phyloP scores from a whole-genome alignment of 2,329 filamentous ascomycete species.

The Trichoderma simmonsii region DNA sequence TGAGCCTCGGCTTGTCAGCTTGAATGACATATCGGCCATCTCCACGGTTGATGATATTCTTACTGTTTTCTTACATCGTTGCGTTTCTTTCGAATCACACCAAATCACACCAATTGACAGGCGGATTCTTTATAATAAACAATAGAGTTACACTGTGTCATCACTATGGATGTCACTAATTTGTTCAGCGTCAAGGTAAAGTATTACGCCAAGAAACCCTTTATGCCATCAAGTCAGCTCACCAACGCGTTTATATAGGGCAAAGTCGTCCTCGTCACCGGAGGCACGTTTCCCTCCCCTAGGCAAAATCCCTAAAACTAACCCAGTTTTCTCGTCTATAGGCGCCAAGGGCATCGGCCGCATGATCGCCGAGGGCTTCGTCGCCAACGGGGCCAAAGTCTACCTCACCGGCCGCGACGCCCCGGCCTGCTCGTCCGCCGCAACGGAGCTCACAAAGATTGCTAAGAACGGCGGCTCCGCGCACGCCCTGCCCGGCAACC shows the following conservation, averaged over 20 bases:
- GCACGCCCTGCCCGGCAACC: slow-evolving; percentile 59
- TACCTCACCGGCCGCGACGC: slow-evolving; percentile 65
- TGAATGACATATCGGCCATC: background rate
- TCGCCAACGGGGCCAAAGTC: slow-evolving; percentile 61
- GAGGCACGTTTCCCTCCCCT: slow-evolving; percentile 32
- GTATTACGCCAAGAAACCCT: background rate
- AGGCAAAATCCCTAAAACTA: background rate
- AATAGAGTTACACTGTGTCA: background rate
- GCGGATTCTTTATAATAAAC: background rate
- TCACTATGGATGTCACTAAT: background rate
- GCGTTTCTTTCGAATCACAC: background rate
- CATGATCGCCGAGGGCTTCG: slow-evolving; percentile 66
- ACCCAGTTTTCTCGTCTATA: slow-evolving; percentile 10
- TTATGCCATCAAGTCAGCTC: background rate
- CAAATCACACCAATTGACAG: background rate
- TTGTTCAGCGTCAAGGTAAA: slow-evolving; percentile 11
- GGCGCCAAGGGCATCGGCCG: slow-evolving; percentile 61
- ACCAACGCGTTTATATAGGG: slow-evolving; percentile 34
- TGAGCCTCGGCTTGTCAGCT: background rate
- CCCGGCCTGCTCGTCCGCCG: slow-evolving; percentile 54
- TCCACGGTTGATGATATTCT: background rate
- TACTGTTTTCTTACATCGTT: background rate
- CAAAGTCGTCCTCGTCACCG: slow-evolving; percentile 58
- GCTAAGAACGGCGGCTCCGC: slow-evolving; percentile 46
- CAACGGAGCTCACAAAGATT: slow-evolving; percentile 50